These are phyloP conservation scores for Paramecium caudatum DNA, from an alignment of 73 alveolate species.

Conservation along the genomic window DNA sequence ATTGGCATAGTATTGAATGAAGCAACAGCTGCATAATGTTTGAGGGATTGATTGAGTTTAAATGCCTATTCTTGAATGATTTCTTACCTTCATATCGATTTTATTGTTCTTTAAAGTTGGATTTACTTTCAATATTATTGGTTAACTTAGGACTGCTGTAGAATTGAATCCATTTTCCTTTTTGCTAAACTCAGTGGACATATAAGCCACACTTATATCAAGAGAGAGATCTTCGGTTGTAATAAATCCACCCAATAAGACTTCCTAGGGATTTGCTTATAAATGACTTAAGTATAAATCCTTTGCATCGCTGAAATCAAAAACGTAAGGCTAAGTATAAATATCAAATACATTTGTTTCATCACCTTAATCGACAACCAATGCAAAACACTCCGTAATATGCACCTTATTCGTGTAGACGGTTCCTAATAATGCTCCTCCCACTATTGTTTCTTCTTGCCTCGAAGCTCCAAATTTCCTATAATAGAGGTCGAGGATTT, in stretches of 20 bases:
- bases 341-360: background rate
- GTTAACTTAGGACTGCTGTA: constrained; percentile 65
- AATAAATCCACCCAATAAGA: constrained; percentile 39
- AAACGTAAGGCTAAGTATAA: background rate
- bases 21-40: constrained; percentile 63
- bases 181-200: constrained; percentile 57
- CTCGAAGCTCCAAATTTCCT: constrained; percentile 54
- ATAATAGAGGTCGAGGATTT: constrained; percentile 57
- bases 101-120: constrained; percentile 17
- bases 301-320: constrained; percentile 33
- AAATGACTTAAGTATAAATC: background rate
- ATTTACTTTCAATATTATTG: constrained; percentile 50
- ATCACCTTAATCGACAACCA: background rate
- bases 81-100: constrained; percentile 35
- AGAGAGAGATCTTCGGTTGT: constrained; percentile 8
- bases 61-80: background rate
- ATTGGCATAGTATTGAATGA: constrained; percentile 56
- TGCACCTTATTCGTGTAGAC: constrained; percentile 52
- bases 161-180: constrained; percentile 63
- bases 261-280: constrained; percentile 44
- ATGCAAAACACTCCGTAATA: constrained; percentile 34
- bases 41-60: constrained; percentile 50
- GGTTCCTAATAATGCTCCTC: constrained; percentile 58
- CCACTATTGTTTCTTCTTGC: constrained; percentile 28
- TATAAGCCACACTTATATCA: constrained; percentile 50